Percentiles rank a stretch among this genome's conserved stretches.
Conservation (phyloP, 805 yeast species). For the Kodamaea nitidulidarum region DNA sequence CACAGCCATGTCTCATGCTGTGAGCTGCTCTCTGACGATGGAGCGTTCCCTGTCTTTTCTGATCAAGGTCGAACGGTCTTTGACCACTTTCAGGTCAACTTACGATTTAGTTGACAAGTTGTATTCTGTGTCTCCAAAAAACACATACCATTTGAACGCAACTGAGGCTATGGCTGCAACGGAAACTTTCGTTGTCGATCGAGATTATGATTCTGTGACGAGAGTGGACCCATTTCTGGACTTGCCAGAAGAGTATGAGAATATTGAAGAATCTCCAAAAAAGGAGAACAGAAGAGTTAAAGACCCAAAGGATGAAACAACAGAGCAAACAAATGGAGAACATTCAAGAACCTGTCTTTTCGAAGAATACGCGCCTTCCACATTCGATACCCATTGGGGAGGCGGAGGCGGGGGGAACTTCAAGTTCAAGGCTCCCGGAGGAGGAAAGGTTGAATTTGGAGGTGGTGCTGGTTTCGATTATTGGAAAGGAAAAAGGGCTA, state of each 20-base stretch:
- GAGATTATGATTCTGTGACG: constrained; percentile 9
- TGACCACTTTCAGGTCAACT: constrained; percentile 2
- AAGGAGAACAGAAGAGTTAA: background rate
- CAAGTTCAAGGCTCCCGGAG: constrained; percentile 19
- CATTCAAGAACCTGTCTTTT: too few species aligned
- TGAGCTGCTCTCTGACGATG: background rate
- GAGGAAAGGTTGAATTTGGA: constrained; percentile 21
- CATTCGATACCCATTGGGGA: constrained; percentile 16
- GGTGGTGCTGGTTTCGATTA: constrained; percentile 28
- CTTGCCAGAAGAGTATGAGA: constrained; percentile 5
- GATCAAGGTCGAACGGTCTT: background rate
- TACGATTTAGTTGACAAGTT: constrained; percentile 29
- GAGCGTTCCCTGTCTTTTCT: too few species aligned
- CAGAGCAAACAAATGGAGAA: too few species aligned
- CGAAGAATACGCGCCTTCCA: too few species aligned
- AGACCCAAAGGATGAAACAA: background rate
- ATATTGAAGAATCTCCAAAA: constrained; percentile 7
- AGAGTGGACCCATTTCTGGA: constrained; percentile 8
- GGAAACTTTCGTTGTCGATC: constrained; percentile 11
- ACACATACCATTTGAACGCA: constrained; percentile 32
- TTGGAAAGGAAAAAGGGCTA: constrained; percentile 3
- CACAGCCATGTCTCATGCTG: background rate
- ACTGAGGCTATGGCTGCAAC: constrained; percentile 24
- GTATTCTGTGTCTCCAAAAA: constrained; percentile 39
- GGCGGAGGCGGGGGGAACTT: constrained; percentile 27